phyloP scores from a whole-genome alignment of 441 rosid species.

The Erysimum cheiri region DNA sequence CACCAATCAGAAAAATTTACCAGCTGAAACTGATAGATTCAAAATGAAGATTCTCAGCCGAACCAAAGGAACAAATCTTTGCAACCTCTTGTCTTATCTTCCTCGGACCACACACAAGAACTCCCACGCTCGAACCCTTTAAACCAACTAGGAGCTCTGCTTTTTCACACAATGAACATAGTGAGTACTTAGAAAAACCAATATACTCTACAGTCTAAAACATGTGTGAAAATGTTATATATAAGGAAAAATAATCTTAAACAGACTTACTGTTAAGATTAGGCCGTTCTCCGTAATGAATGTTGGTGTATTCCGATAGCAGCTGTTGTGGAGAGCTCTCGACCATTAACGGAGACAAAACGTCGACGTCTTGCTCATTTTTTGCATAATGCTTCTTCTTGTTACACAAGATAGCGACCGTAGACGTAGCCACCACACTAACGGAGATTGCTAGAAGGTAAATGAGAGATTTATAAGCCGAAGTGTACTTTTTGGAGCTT shows the following conservation, averaged over 20 bases:
- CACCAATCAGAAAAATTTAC: background rate
- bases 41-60: conserved; percentile 13
- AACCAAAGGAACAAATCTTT: conserved; percentile 12
- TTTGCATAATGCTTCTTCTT: background rate
- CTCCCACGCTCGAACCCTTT: conserved; percentile 15
- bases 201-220: background rate
- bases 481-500: background rate
- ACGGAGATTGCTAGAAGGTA: conserved; percentile 7
- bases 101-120: conserved; percentile 21
- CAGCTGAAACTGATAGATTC: conserved; percentile 15
- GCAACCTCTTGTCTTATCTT: conserved; percentile 24
- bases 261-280: conserved; percentile 5
- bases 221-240: background rate
- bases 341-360: background rate
- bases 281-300: conserved; percentile 18
- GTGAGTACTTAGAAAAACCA: background rate
- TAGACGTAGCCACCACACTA: conserved; percentile 17
- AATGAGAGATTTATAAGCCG: conserved; percentile 12
- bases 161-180: conserved; percentile 15
- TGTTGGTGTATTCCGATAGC: background rate
- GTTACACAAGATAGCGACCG: conserved; percentile 16
- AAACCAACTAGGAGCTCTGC: conserved; percentile 18
- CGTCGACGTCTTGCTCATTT: background rate
- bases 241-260: too few species aligned
- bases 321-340: conserved; percentile 3